Evolutionary conservation across 176 grass and related monocot genomes (phyloP).

Genomic region (Carex scoparia): DNA sequence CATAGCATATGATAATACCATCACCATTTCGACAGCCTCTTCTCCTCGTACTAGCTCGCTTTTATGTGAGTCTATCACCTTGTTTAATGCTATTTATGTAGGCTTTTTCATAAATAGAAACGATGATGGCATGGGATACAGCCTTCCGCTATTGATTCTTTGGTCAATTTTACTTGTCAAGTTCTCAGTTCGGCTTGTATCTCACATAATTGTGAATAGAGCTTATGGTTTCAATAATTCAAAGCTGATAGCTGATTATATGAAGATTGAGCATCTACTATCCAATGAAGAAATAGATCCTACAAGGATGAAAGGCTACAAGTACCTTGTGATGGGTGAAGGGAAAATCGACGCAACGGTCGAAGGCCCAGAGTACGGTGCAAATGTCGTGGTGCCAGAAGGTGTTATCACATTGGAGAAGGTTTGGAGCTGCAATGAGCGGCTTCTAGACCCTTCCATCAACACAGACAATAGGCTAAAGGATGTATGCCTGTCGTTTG

Average conservation of each 20-base stretch:
- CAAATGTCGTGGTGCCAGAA: too few relatives aligned
- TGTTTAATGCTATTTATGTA: not conserved
- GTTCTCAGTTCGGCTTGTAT: slow-evolving; percentile 25
- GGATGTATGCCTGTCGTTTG: slow-evolving; percentile 45
- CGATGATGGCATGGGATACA: not conserved
- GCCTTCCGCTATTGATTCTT: slow-evolving; percentile 26
- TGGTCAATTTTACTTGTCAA: slow-evolving; percentile 36
- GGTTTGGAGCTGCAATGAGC: not conserved
- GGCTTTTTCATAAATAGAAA: not conserved
- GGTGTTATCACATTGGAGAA: not conserved
- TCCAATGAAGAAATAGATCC: not conserved
- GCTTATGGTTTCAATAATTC: slow-evolving; percentile 27
- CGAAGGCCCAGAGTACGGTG: not conserved
- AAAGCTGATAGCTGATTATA: slow-evolving; percentile 32
- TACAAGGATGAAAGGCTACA: not conserved
- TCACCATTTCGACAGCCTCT: not conserved
- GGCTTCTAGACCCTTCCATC: not conserved
- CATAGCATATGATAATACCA: not conserved
- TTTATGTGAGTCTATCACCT: not conserved
- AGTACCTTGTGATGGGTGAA: slow-evolving; percentile 41
- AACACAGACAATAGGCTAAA: not conserved
- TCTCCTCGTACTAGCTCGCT: not conserved
- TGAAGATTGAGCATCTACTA: slow-evolving; percentile 24
- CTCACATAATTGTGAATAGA: slow-evolving; percentile 8
- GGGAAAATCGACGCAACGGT: not conserved